A percentile compares a stretch with the other conserved stretches of the same genome.
These are phyloP conservation scores for Hypoxylon sp. DNA, from an alignment of 2,329 filamentous ascomycete species.

Conservation along the genomic window DNA sequence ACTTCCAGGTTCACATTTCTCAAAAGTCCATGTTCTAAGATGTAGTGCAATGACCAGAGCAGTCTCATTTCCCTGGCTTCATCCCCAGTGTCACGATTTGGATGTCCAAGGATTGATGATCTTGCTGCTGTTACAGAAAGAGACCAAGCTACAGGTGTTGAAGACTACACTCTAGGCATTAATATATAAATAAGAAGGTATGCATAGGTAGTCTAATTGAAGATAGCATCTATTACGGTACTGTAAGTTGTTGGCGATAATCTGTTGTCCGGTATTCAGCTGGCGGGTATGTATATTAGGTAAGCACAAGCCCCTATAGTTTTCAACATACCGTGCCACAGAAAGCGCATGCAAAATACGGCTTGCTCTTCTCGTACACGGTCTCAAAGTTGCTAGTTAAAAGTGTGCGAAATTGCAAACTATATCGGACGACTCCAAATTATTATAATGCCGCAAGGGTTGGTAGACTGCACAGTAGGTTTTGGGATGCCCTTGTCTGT, in stretches of 20 bases:
- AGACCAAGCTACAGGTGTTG: background rate
- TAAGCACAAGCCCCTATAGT: background rate
- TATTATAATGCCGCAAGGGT: no score
- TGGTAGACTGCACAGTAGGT: no score
- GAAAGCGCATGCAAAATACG: no score
- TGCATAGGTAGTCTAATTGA: no score
- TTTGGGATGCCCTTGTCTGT: no score
- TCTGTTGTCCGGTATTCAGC: background rate
- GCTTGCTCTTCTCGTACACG: no score
- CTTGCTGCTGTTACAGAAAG: background rate
- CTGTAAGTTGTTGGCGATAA: background rate
- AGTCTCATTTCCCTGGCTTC: background rate
- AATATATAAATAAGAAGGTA: background rate
- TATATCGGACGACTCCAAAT: no score
- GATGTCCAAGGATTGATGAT: background rate
- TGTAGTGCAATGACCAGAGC: background rate
- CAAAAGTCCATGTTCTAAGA: background rate
- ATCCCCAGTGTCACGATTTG: no score
- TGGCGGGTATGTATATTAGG: background rate
- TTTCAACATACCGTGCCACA: no score
- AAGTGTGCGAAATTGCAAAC: no score
- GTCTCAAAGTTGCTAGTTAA: no score
- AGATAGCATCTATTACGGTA: no score
- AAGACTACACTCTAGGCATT: background rate
- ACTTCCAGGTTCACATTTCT: background rate